Evolutionary conservation across 208 protist species (phyloP).

Genomic region (Jaenimonas drosophilae): DNA sequence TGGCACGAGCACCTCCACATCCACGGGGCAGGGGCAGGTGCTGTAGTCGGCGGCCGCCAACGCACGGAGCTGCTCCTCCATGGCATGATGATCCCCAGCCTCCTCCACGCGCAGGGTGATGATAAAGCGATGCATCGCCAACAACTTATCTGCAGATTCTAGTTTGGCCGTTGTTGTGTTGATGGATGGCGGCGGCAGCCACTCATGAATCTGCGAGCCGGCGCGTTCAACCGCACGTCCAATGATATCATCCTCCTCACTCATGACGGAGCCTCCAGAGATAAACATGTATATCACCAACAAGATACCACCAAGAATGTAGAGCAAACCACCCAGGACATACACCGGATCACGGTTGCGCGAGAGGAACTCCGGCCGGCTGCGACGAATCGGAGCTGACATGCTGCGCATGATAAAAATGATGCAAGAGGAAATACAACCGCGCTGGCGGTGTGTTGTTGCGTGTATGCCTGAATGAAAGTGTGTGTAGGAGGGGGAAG

Average conservation of each 20-base stretch:
- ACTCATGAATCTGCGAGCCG: constrained; percentile 5
- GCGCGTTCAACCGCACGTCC: neutral
- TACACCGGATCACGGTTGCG: neutral
- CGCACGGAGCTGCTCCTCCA: constrained; percentile 11
- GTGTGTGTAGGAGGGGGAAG: no score
- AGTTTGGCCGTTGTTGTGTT: neutral
- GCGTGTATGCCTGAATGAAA: no score
- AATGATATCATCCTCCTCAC: constrained; percentile 16
- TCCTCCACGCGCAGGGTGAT: constrained; percentile 2
- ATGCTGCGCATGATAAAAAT: no score
- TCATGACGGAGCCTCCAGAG: constrained; percentile 6
- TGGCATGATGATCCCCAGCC: neutral
- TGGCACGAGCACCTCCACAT: constrained; percentile 27
- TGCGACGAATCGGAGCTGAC: no score
- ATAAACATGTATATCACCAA: constrained; percentile 15
- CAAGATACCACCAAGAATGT: constrained; percentile 4
- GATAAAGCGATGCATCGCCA: neutral
- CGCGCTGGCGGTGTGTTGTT: no score
- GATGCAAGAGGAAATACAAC: no score
- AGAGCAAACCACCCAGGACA: constrained; percentile 3
- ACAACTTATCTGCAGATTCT: neutral
- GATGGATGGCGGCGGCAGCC: constrained; percentile 14
- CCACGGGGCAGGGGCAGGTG: constrained; percentile 11
- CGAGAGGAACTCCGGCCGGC: neutral
- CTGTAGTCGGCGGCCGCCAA: constrained; percentile 22